Conservation (phyloP, 495 filamentous ascomycete species). For the Beverwykella pulmonaria region DNA sequence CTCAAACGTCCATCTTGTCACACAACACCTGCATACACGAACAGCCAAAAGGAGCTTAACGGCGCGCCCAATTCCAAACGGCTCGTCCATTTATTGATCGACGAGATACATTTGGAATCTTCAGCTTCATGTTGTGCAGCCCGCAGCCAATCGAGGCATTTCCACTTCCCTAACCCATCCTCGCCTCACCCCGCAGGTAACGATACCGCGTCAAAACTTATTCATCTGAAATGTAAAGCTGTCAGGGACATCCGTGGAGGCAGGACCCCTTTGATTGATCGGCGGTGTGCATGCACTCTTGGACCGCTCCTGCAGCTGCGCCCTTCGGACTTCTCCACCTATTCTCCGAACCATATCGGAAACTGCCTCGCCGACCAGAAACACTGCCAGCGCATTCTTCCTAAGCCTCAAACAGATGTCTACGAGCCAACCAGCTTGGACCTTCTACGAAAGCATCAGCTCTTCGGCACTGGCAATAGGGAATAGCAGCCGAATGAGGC, state of each 20-base stretch:
- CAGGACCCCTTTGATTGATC: neutral
- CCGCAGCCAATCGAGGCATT: neutral
- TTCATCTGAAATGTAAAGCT: slow-evolving; percentile 3
- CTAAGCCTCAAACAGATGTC: neutral
- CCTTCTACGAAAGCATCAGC: neutral
- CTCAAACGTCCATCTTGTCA: slow-evolving; percentile 12
- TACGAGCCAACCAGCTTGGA: neutral
- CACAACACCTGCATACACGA: slow-evolving; percentile 24
- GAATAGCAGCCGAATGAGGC: neutral
- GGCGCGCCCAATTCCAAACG: slow-evolving; percentile 12
- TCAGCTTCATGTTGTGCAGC: neutral
- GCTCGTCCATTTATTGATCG: slow-evolving; percentile 17
- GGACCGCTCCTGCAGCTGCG: neutral
- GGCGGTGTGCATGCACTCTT: neutral
- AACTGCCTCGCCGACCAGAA: slow-evolving; percentile 18
- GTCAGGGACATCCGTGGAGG: neutral
- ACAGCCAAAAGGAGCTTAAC: neutral
- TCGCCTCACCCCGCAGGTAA: neutral
- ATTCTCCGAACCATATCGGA: slow-evolving; percentile 26
- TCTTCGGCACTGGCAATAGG: neutral
- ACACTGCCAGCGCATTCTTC: slow-evolving; percentile 14
- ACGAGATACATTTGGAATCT: slow-evolving; percentile 8
- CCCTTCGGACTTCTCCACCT: slow-evolving; percentile 20
- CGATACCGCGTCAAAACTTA: neutral
- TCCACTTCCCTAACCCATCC: neutral